Conservation (phyloP, 2,329 filamentous ascomycete species). For the Trichoderma arundinaceum region DNA sequence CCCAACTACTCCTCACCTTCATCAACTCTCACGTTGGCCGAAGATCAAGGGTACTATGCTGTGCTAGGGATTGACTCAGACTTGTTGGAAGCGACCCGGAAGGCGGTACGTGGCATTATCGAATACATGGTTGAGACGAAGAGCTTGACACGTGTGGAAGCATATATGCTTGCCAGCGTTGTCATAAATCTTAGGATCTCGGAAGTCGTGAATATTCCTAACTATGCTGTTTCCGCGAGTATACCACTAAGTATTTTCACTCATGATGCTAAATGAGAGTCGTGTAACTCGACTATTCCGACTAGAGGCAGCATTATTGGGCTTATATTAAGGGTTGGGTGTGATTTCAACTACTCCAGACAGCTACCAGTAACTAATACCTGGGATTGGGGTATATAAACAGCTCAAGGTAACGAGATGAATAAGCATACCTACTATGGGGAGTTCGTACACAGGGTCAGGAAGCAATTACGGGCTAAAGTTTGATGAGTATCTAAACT, state of each 20-base stretch:
- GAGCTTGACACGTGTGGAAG: not conserved
- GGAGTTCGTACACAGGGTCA: no score
- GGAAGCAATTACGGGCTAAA: no score
- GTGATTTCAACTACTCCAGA: no score
- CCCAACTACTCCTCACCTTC: conserved; percentile 10
- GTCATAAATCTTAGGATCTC: conserved; percentile 12
- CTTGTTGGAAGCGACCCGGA: conserved; percentile 13
- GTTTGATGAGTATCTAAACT: no score
- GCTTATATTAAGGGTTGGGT: no score
- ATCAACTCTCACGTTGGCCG: not conserved
- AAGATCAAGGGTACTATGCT: conserved; percentile 19
- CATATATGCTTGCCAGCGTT: conserved; percentile 24
- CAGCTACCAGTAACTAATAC: no score
- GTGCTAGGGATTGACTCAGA: conserved; percentile 15
- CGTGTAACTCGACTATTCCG: no score
- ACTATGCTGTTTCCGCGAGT: conserved; percentile 13
- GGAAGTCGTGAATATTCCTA: conserved; percentile 19
- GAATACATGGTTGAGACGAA: conserved; percentile 18
- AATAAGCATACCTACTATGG: no score
- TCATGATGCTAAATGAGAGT: not conserved
- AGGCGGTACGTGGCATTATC: conserved; percentile 7
- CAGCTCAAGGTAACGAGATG: no score
- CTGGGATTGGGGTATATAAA: no score
- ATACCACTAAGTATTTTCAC: conserved; percentile 6
- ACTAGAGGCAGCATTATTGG: no score